Base-by-base conservation (phyloP, 805 yeast genomes). In the Pichia membranifaciens region DNA sequence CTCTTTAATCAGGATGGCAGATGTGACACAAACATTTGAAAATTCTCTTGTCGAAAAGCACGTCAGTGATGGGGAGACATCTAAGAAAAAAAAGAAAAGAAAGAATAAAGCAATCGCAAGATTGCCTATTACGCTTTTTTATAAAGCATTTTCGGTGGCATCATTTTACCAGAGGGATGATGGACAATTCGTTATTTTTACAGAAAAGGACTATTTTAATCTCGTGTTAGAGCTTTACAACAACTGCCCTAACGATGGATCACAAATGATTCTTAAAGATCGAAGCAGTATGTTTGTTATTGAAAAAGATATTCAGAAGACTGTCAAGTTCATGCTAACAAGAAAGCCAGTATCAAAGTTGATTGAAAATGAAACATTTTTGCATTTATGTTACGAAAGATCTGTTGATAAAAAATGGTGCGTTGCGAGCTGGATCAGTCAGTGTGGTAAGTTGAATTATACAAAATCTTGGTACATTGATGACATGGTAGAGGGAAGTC, bases 401-500 rank as follows among this genome's bases (percentile, higher is more conserved):
- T 84, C 96, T 0, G 70, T 77, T 3, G 96, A 90, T 61, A 81
- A 80, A 51, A 79, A 78, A 46, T 91, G 96, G 96, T 73, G 88
- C 38, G 79, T 82, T 20, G 95, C 87, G 0, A 83, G 95, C 0
- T 88, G 97, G 95, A 74, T 93, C 0, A 96, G 91, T 58, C 91
- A 90, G 42, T 38, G 41, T 15, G 96, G 96, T 0, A 70, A 71
- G 3, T 72, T 78, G 12, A 76, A 81, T 16, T 73, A 71, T 40
- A 75, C 82, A 0, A 82, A 79, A 53, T 74, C 88, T 0, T 85
- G 91, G 90, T 74, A 72, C 54, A 70, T 59, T 17, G 56, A 54
- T 16, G 52, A 58, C 2, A 56, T 52, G 73, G 59, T 60, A 56
- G 54, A 46, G 44, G 44, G 29, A 5, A 21, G 51, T 41, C 56